Evolutionary conservation across 164 flowering plant genomes (phyloP).

Genomic region (Tinospora cordifolia): DNA sequence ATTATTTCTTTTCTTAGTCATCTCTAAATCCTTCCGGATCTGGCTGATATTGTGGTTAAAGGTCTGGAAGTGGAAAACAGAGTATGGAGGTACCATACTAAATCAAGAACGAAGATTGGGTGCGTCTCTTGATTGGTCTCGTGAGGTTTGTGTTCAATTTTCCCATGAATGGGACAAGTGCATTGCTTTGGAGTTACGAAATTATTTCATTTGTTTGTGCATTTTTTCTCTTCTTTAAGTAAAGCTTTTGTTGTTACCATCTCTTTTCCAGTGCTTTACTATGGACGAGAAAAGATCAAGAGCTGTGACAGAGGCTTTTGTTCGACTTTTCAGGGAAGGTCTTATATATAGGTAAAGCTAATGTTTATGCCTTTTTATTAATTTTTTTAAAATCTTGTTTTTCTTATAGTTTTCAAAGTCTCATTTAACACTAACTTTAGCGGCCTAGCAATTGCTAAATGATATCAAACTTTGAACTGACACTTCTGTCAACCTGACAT

Average conservation of each 20-base stretch:
- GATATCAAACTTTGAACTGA: too few relatives aligned
- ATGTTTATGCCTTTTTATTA: background rate
- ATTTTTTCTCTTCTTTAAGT: background rate
- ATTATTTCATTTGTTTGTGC: background rate
- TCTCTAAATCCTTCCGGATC: background rate
- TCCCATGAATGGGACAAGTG: background rate
- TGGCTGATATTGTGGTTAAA: constrained; percentile 22
- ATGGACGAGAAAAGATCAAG: constrained; percentile 87
- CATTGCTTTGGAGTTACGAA: background rate
- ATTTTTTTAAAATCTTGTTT: background rate
- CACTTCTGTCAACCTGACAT: too few relatives aligned
- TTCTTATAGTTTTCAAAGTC: background rate
- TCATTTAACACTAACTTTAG: background rate
- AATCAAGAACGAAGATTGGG: constrained; percentile 75
- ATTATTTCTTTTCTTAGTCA: background rate
- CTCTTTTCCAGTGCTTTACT: constrained; percentile 66
- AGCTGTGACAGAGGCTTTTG: constrained; percentile 96
- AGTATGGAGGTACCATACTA: constrained; percentile 79
- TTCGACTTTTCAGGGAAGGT: constrained; percentile 60
- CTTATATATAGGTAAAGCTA: constrained; percentile 78
- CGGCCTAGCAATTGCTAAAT: too few relatives aligned
- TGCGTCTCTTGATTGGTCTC: constrained; percentile 98
- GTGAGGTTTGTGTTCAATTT: constrained; percentile 50
- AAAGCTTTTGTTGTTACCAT: background rate
- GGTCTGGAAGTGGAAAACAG: constrained; percentile 97